Evolutionary conservation across 768 basidiomycete genomes (phyloP), one percentile per base, ranked within the genome.

Genomic region (Russula emetica): DNA sequence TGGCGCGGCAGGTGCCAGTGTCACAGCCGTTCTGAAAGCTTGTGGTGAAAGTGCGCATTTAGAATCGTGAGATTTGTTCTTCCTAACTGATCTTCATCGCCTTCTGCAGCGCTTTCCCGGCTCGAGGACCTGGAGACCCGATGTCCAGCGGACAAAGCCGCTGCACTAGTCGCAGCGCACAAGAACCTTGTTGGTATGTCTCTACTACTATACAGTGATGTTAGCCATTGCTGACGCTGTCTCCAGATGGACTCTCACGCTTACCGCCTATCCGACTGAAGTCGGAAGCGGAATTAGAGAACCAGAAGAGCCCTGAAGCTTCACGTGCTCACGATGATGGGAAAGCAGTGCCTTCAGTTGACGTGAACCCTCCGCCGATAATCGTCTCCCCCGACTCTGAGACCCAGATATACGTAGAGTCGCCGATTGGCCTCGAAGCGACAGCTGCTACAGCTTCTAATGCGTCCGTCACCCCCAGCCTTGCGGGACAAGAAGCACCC

Each of bases 151-250:
- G 87, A 90, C 62, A 98, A 98, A 72, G 85, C 88, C 2, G 82
- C 84, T 2, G 77, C 93, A 10, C 78, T 99, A 22, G 90, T 99
- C 20, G 79, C 82, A 7, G 89, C 90, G 0, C 95, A 98, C 72
- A 90, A 90, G 70, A 77, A 89, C 22, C 81, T 97, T 22, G 94
- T 95, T 63, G 91, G 92, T 93, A 64, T 70, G 86, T 72, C 34
- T 7, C 13, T 42, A 16, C 55, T 30, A 1, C n/a, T 18, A 44
- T 45, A n/a, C 32, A 6, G 54, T 53, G 16, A 47, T 26, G 5
- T 32, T 42, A 2, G 5, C 50, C 30, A 42, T n/a, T 52, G 14
- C 10, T 62, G 5, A 53, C 9, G 20, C 38, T 44, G 30, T 14
- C 20, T 24, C 1, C 55, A 92, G 91, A 92, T 71, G 90, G 89